Percentiles rank a stretch among this genome's conserved stretches.
Evolutionary conservation across 441 rosid species (phyloP).

Genomic region (Brassica balearica): DNA sequence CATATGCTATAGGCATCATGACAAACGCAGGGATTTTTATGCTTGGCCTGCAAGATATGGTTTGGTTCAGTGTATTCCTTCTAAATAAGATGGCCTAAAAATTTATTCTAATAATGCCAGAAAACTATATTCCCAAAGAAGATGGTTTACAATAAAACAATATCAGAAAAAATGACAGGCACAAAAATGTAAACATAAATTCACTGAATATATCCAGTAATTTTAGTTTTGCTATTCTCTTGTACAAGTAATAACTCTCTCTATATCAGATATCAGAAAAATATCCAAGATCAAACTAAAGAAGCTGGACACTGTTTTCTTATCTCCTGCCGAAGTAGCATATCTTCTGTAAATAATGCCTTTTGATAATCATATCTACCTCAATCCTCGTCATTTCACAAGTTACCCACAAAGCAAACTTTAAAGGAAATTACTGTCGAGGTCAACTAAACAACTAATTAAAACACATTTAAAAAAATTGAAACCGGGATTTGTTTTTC

Average conservation of each 20-base stretch:
- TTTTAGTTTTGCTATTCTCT: neutral
- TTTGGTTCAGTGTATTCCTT: slow-evolving; percentile 12
- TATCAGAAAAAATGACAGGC: slow-evolving; percentile 19
- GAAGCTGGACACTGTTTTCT: neutral
- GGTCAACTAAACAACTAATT: slow-evolving; percentile 19
- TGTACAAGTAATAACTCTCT: neutral
- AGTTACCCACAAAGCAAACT: neutral
- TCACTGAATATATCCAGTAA: neutral
- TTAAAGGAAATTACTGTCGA: neutral
- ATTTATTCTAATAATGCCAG: neutral
- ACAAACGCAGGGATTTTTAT: slow-evolving; percentile 77
- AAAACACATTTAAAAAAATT: slow-evolving; percentile 4
- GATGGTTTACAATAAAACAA: slow-evolving; percentile 13
- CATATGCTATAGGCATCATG: slow-evolving; percentile 81
- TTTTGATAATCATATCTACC: slow-evolving; percentile 13
- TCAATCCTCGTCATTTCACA: neutral
- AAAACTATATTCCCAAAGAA: slow-evolving; percentile 17
- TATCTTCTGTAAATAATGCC: slow-evolving; percentile 1
- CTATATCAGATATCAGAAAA: neutral
- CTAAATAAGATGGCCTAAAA: neutral
- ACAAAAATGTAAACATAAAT: slow-evolving; percentile 12
- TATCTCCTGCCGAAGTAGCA: neutral
- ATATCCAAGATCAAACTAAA: neutral
- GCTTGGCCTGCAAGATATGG: slow-evolving; percentile 69
- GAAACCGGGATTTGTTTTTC: slow-evolving; percentile 14